Evolutionary conservation across 2,329 filamentous ascomycete genomes (phyloP).

Genomic region (Iodosphaeria phyllophila): DNA sequence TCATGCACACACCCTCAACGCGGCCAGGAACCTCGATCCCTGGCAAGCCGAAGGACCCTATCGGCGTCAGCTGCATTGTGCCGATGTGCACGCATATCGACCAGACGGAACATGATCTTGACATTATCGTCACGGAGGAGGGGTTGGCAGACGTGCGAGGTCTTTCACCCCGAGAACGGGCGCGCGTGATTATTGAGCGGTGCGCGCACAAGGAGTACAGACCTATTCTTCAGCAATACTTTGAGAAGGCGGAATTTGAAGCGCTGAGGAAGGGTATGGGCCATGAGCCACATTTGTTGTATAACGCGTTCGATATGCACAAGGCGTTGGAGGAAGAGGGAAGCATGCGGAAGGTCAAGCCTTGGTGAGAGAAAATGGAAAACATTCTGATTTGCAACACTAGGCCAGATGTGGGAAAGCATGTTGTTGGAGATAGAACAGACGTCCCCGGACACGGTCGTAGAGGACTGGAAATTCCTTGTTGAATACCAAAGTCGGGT

Average conservation of each 20-base stretch:
- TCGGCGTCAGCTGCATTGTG: conserved; percentile 73
- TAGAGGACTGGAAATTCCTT: no score
- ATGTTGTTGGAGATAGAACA: no score
- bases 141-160: conserved; percentile 76
- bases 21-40: conserved; percentile 63
- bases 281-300: conserved; percentile 76
- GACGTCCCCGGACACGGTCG: no score
- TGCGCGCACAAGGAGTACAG: conserved; percentile 73
- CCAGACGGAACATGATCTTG: conserved; percentile 83
- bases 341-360: conserved; percentile 65
- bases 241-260: conserved; percentile 71
- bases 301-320: conserved; percentile 80
- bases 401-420: no score
- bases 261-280: conserved; percentile 75
- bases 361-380: conserved; percentile 40
- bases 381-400: no score
- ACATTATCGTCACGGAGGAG: conserved; percentile 61
- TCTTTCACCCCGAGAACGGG: conserved; percentile 60
- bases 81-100: conserved; percentile 86
- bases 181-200: conserved; percentile 70
- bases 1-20: conserved; percentile 82
- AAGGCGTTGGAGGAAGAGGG: conserved; percentile 65
- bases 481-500: no score
- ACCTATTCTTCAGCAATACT: conserved; percentile 67
- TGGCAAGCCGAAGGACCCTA: no score